phyloP scores from a whole-genome alignment of 2,329 filamentous ascomycete species.

The Coccinonectria pachysandricola region DNA sequence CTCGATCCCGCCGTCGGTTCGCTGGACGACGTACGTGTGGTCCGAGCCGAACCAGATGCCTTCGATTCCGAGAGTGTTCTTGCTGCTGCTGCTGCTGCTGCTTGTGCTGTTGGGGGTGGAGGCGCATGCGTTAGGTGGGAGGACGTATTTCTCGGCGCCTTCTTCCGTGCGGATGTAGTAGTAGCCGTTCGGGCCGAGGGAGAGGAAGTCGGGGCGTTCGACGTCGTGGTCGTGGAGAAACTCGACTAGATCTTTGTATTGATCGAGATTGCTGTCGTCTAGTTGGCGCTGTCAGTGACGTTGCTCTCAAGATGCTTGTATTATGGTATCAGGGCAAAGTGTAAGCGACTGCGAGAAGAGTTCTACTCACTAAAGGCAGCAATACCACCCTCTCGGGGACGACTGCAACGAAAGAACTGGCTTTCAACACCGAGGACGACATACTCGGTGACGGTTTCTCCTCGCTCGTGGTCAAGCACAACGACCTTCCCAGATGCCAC shows the following conservation, averaged over 20 bases:
- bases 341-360: not conserved
- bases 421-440: conserved; percentile 11
- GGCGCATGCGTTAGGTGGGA: no score
- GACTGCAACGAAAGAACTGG: conserved; percentile 14
- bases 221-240: conserved; percentile 11
- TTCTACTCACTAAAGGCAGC: conserved; percentile 8
- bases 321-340: not conserved
- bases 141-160: no score
- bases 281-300: no score
- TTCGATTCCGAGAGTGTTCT: no score
- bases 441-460: conserved; percentile 5
- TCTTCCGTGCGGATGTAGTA: conserved; percentile 15
- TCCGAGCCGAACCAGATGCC: no score
- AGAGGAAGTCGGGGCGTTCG: conserved; percentile 13
- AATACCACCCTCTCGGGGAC: conserved; percentile 6
- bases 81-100: no score
- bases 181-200: conserved; percentile 8
- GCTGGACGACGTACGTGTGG: no score
- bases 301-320: no score
- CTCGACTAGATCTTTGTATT: conserved; percentile 9
- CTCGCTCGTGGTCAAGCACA: conserved; percentile 5
- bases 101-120: no score
- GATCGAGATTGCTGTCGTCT: conserved; percentile 11
- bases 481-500: not conserved
- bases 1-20: no score